These are phyloP conservation scores for Tetrastigma voinierianum DNA, from an alignment of 164 flowering plant genomes.

Conservation along the genomic window DNA sequence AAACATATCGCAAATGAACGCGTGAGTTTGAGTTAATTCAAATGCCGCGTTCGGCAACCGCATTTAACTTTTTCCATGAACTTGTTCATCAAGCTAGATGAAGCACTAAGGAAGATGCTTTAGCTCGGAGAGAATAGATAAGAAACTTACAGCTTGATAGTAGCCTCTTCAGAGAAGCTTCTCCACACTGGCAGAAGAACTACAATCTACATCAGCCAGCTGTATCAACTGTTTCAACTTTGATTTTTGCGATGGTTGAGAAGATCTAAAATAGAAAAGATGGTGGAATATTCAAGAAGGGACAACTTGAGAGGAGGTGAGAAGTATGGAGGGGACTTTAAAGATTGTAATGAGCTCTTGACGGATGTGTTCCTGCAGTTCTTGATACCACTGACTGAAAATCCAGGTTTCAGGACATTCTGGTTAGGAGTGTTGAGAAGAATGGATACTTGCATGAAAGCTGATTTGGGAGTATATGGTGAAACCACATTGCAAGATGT, in stretches of 20 bases:
- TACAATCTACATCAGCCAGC: conserved; percentile 49
- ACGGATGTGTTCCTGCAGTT: too few relatives aligned
- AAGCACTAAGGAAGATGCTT: conserved; percentile 64
- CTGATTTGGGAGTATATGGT: conserved; percentile 60
- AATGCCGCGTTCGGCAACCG: too few relatives aligned
- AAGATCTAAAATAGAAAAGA: conserved; percentile 88
- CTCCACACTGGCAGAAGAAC: conserved; percentile 52
- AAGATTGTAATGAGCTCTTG: too few relatives aligned
- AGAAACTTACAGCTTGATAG: conserved; percentile 63
- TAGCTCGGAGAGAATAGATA: conserved; percentile 83
- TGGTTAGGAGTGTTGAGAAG: conserved; percentile 87
- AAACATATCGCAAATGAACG: too few relatives aligned
- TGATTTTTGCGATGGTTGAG: conserved; percentile 87
- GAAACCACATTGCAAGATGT: conserved; percentile 43
- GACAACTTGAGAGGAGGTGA: conserved; percentile 70
- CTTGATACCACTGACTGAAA: conserved; percentile 52
- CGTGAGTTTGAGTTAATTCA: too few relatives aligned
- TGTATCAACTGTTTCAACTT: conserved; percentile 57
- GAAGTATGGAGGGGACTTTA: too few relatives aligned
- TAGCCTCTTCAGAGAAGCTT: conserved; percentile 60
- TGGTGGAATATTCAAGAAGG: conserved; percentile 76
- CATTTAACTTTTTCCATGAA: conserved; percentile 28
- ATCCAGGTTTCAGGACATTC: conserved; percentile 61
- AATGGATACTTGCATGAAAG: conserved; percentile 95
- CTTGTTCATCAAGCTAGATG: conserved; percentile 68